Percentiles rank a stretch among this genome's conserved stretches.
Conservation (phyloP, 805 yeast genomes). For the Teunomyces atbi region DNA sequence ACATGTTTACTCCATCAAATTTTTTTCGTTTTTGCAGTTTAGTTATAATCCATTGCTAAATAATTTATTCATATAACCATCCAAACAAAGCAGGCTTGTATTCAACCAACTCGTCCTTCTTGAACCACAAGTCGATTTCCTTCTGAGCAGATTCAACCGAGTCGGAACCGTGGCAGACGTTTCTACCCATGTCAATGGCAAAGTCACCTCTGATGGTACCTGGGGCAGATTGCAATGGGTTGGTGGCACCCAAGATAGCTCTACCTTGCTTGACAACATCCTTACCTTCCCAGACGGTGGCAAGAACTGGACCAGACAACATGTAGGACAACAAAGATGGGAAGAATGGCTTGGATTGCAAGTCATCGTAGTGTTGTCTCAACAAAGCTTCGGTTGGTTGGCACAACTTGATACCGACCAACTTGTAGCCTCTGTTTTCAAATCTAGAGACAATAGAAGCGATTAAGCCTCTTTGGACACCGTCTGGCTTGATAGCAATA, state of each 20-base stretch:
- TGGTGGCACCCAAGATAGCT: slow-evolving; percentile 96
- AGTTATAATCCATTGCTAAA: background rate
- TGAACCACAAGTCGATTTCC: slow-evolving; percentile 98
- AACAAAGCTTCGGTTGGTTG: slow-evolving; percentile 83
- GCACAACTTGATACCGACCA: slow-evolving; percentile 91
- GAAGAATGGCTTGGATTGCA: slow-evolving; percentile 95
- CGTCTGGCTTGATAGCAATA: slow-evolving; percentile 97
- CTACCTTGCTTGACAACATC: slow-evolving; percentile 99
- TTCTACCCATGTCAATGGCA: slow-evolving; percentile 98
- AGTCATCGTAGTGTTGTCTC: slow-evolving; percentile 93
- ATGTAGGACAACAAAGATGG: slow-evolving; percentile 94
- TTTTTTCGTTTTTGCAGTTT: too few species aligned
- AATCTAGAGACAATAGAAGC: slow-evolving; percentile 88
- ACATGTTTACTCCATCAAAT: too few species aligned
- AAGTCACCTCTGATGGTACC: slow-evolving; percentile 99
- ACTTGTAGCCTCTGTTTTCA: slow-evolving; percentile 96
- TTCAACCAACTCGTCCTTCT: slow-evolving; percentile 90
- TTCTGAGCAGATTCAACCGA: slow-evolving; percentile 96
- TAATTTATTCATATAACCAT: slow-evolving; percentile 89
- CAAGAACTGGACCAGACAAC: slow-evolving; percentile 97
- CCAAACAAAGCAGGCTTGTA: slow-evolving; percentile 82
- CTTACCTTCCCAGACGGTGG: slow-evolving; percentile 99
- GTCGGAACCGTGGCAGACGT: slow-evolving; percentile 99
- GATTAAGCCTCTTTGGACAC: slow-evolving; percentile 98
- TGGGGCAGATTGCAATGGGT: slow-evolving; percentile 95